Conservation (phyloP, 2,329 filamentous ascomycete genomes). For the Penicillium sp. region DNA sequence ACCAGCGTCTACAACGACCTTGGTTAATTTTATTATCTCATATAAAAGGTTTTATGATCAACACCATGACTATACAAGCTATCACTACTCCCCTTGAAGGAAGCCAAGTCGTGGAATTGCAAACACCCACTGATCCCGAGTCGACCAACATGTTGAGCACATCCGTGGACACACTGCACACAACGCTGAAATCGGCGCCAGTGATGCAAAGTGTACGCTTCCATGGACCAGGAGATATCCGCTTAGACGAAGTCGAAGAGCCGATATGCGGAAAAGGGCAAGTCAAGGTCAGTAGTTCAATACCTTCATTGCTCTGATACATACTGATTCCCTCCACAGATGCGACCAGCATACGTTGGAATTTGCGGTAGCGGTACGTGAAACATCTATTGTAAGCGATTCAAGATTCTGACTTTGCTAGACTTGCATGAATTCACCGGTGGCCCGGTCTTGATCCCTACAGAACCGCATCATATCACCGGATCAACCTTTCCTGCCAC, state of each 20-base stretch:
- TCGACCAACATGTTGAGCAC: constrained; percentile 6
- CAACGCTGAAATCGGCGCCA: not conserved
- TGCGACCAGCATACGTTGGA: constrained; percentile 25
- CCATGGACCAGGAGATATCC: constrained; percentile 28
- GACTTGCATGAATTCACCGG: constrained; percentile 50
- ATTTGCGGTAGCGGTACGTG: constrained; percentile 24
- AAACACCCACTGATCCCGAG: not conserved
- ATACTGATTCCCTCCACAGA: constrained; percentile 5
- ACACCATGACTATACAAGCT: not conserved
- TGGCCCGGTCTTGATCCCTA: constrained; percentile 46
- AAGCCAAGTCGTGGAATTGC: not conserved
- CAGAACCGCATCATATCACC: constrained; percentile 51
- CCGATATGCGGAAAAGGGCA: constrained; percentile 45
- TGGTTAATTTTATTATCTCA: not conserved
- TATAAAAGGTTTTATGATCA: not conserved
- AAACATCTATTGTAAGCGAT: not conserved
- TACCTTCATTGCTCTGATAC: too few species aligned
- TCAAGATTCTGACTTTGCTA: constrained; percentile 5
- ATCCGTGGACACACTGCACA: not conserved
- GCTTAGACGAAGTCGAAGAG: constrained; percentile 27
- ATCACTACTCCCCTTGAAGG: not conserved
- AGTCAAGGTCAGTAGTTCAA: too few species aligned
- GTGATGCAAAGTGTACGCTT: too few species aligned
- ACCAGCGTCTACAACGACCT: not conserved
- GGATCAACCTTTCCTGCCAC: constrained; percentile 53